Evolutionary conservation across 129 eudicot species (phyloP).

Genomic region (Heracleum sosnowskyi): DNA sequence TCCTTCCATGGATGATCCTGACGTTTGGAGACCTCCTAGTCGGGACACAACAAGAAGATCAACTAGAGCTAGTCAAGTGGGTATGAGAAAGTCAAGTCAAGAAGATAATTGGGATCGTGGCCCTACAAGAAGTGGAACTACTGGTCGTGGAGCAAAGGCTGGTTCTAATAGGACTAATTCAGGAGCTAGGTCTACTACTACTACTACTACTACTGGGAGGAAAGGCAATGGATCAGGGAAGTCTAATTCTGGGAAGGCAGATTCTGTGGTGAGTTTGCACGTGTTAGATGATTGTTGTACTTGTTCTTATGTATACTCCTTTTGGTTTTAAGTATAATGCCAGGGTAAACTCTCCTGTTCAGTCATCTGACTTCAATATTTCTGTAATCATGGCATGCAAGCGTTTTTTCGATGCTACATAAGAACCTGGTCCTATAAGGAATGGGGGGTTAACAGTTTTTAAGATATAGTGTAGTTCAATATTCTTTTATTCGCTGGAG

Average conservation of each 20-base stretch:
- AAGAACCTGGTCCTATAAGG: background rate
- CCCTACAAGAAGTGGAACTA: slow-evolving; percentile 54
- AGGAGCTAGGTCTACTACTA: slow-evolving; percentile 61
- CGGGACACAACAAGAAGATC: slow-evolving; percentile 79
- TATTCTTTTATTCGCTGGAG: background rate
- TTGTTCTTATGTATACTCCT: background rate
- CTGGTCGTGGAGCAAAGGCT: slow-evolving; percentile 76
- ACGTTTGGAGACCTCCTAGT: slow-evolving; percentile 98
- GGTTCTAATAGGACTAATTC: slow-evolving; percentile 54
- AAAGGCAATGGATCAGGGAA: slow-evolving; percentile 61
- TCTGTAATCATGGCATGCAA: background rate
- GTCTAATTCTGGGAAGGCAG: slow-evolving; percentile 40
- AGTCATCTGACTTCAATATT: background rate
- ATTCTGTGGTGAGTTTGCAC: slow-evolving; percentile 49
- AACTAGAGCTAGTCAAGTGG: slow-evolving; percentile 60
- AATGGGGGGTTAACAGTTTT: background rate
- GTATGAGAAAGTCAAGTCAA: slow-evolving; percentile 60
- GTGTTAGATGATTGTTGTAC: slow-evolving; percentile 5
- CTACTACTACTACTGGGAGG: slow-evolving; percentile 65
- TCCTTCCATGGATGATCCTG: slow-evolving; percentile 82
- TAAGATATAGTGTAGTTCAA: background rate
- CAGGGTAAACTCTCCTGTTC: background rate
- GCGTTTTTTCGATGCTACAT: background rate
- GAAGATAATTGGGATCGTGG: slow-evolving; percentile 82
- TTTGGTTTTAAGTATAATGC: background rate